Base-by-base conservation (phyloP, 116 monocot genomes). In the Zostera marina region DNA sequence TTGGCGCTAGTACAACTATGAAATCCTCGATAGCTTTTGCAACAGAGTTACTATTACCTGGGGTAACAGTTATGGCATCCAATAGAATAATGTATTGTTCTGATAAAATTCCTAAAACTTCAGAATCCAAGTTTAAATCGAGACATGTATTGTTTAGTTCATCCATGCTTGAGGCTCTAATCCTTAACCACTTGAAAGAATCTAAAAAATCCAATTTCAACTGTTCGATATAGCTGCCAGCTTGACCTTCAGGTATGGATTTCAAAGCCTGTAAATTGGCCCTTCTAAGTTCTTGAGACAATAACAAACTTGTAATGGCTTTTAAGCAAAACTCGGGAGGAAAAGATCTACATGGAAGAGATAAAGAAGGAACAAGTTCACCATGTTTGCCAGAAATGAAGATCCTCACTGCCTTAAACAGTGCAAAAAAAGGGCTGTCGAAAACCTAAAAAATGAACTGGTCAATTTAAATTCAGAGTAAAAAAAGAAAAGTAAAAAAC, bases 201-300 rank as follows among this genome's bases (percentile, higher is more conserved):
- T 75, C 76, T 48, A 53, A 6, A 52, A 94, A 20, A 43, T 94
- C 94, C 38, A 25, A 11, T 61, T 68, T 82, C 15, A 94, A 65
- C 24, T 84, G 79, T 51, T 75, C 74, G 45, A 94, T 63, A 52
- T 53, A 94, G 46, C 61, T 67, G 58, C 75, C 70, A 5, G 77
- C 68, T 63, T 94, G 88, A 12, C 94, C 81, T 77, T 88, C 88
- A 66, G 88, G 94, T 73, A 88, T 76, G 38, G 78, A 77, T 49
- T 77, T 82, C 38, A 94, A 69, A 61, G 81, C 74, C 73, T 64
- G 75, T 47, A 66, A 72, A 64, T 75, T 73, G 19, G 79, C 65
- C 61, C 16, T 24, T 65, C 41, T 74, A 5, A 94, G 58, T 9
- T 63, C 58, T 56, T 73, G 70, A 20, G 94, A 82, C 46, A 73